Conservation (phyloP, 2,329 filamentous ascomycete genomes). For the Saccharata proteae region DNA sequence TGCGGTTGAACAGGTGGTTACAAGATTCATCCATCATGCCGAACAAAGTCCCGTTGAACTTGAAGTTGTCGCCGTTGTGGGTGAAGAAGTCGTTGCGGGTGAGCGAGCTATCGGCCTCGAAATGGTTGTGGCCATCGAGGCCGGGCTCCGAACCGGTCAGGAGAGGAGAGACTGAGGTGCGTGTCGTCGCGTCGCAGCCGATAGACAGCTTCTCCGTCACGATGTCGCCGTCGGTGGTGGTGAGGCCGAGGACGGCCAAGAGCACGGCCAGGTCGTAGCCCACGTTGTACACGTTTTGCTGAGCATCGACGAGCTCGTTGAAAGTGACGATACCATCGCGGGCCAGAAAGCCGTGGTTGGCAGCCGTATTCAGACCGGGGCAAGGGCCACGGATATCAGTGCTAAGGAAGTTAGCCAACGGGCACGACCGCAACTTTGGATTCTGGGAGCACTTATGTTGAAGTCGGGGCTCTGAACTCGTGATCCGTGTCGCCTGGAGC, state of each 20-base stretch:
- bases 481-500: too few species aligned
- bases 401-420: too few species aligned
- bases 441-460: too few species aligned
- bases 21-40: conserved; percentile 21
- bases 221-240: conserved; percentile 13
- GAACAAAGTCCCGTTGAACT: conserved; percentile 42
- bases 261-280: conserved; percentile 22
- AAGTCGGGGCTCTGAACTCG: too few species aligned
- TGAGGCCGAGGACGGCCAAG: conserved; percentile 20
- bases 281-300: conserved; percentile 15
- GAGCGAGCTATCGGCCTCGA: conserved; percentile 42
- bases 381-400: conserved; percentile 20
- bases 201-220: conserved; percentile 22
- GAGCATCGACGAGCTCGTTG: conserved; percentile 7
- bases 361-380: conserved; percentile 22
- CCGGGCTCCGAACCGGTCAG: conserved; percentile 23
- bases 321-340: conserved; percentile 10
- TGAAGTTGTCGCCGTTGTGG: conserved; percentile 34
- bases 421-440: too few species aligned
- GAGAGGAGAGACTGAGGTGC: conserved; percentile 24
- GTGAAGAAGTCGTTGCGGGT: conserved; percentile 42
- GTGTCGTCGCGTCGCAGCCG: conserved; percentile 27
- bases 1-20: conserved; percentile 1
- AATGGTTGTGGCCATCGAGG: conserved; percentile 42
- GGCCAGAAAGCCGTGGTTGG: conserved; percentile 23